Percentiles rank a stretch among this genome's conserved stretches.
These are phyloP conservation scores for Petunia axillaris DNA, from an alignment of 257 asterid species.

Conservation along the genomic window DNA sequence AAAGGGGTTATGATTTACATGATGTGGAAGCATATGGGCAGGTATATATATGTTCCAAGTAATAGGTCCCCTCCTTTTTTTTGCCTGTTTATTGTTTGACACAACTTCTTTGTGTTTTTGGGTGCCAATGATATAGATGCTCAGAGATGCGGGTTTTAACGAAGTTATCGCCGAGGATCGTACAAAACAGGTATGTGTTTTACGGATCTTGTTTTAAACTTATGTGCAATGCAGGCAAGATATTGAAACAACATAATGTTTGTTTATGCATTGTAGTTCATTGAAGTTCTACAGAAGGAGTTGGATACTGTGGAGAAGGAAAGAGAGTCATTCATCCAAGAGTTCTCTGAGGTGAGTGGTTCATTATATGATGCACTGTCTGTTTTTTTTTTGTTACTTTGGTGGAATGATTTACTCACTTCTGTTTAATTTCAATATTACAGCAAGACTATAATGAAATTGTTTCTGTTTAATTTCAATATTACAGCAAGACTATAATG, in stretches of 20 bases:
- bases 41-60: constrained; percentile 45
- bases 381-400: background rate
- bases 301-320: constrained; percentile 71
- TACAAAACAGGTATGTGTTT: constrained; percentile 71
- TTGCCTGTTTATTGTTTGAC: background rate
- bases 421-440: background rate
- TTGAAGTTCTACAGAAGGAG: constrained; percentile 78
- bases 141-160: constrained; percentile 79
- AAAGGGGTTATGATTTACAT: constrained; percentile 90
- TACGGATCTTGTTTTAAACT: background rate
- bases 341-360: constrained; percentile 79
- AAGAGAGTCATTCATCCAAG: constrained; percentile 64
- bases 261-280: constrained; percentile 56
- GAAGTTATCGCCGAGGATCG: constrained; percentile 93
- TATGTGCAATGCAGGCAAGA: background rate
- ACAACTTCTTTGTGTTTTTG: constrained; percentile 7
- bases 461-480: constrained; percentile 32
- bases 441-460: constrained; percentile 69
- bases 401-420: background rate
- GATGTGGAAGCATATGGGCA: constrained; percentile 81
- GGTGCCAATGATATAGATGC: constrained; percentile 62
- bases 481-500: constrained; percentile 57
- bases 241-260: background rate
- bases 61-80: background rate
- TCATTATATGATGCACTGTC: background rate